Base-by-base conservation (phyloP, 805 yeast genomes). In the Metschnikowia drakensbergensis region DNA sequence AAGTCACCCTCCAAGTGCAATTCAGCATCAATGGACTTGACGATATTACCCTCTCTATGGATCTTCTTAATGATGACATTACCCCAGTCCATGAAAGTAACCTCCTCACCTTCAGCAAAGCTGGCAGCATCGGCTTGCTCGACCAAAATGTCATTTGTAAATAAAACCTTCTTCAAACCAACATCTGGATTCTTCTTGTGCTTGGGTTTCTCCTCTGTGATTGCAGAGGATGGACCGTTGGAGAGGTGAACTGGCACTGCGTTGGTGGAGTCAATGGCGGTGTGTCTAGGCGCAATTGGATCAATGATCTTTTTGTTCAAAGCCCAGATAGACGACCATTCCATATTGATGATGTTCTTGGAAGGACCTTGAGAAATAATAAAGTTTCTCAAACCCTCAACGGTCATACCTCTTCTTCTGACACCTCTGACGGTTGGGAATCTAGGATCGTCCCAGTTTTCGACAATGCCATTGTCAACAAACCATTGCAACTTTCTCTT, bases 391-490 rank as follows among this genome's bases (percentile, higher is more conserved):
- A 94, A 82, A 57, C 98, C 99, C 75, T 94, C 97, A 54, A 94
- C 95, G 35, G 97, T 83, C 99, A 94, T 94, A 76, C 99, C 99
- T 77, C 99, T 87, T 79, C 99, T 85, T 77, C 97, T 88, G 46
- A 92, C 97, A 76, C 99, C 99, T 71, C 98, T 85, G 35, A 94
- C 96, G 41, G 99, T 94, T 59, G 99, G 99, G 89, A 94, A 94
- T 70, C 99, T 82, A 60, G 99, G 99, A 70, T 94, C 99, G 65
- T 94, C 97, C 99, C 99, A 94, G 74, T 89, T 90, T 25, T 79
- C 62, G 50, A 94, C 99, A 60, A 85, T 77, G 37, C 81, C 75
- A 68, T 88, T 86, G 76, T 94, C 98, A 54, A 94, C 99, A 71
- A 94, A 90, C 99, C 99, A 94, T 76, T 95, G 99, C 66, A 94